Percentiles rank a stretch among this genome's conserved stretches.
These are phyloP conservation scores for Exobasidium rhododendri DNA, from an alignment of 1,284 basidiomycete genomes.

Conservation along the genomic window DNA sequence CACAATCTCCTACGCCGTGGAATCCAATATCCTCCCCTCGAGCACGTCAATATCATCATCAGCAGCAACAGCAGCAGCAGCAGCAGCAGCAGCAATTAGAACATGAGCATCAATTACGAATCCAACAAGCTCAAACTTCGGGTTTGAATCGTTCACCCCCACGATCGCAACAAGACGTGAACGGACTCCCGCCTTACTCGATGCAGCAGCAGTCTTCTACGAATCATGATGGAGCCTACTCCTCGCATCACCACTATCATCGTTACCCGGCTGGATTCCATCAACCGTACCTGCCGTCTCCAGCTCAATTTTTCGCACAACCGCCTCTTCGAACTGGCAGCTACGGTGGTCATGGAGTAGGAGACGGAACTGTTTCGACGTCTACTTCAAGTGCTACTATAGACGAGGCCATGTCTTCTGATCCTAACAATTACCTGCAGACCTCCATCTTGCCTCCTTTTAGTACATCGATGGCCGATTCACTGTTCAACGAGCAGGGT, in stretches of 20 bases:
- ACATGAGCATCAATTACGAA: constrained; percentile 4
- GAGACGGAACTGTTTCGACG: neutral
- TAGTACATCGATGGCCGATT: constrained; percentile 39
- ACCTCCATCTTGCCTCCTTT: constrained; percentile 40
- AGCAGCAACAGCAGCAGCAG: neutral
- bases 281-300: constrained; percentile 14
- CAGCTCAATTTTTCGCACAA: neutral
- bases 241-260: constrained; percentile 19
- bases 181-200: constrained; percentile 20
- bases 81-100: neutral
- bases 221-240: constrained; percentile 14
- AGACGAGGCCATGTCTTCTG: neutral
- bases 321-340: constrained; percentile 3
- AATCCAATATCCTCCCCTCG: neutral
- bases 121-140: neutral
- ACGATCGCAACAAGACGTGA: constrained; percentile 23
- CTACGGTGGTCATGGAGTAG: constrained; percentile 2
- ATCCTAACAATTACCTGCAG: constrained; percentile 25
- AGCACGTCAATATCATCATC: constrained; percentile 3
- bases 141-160: constrained; percentile 20
- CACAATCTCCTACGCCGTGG: constrained; percentile 4
- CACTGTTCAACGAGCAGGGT: constrained; percentile 32
- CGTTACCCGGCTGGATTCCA: constrained; percentile 20
- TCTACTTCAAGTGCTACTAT: neutral
- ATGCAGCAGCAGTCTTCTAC: constrained; percentile 22